Conservation (phyloP, 257 asterid genomes). For the Salvia miltiorrhiza region DNA sequence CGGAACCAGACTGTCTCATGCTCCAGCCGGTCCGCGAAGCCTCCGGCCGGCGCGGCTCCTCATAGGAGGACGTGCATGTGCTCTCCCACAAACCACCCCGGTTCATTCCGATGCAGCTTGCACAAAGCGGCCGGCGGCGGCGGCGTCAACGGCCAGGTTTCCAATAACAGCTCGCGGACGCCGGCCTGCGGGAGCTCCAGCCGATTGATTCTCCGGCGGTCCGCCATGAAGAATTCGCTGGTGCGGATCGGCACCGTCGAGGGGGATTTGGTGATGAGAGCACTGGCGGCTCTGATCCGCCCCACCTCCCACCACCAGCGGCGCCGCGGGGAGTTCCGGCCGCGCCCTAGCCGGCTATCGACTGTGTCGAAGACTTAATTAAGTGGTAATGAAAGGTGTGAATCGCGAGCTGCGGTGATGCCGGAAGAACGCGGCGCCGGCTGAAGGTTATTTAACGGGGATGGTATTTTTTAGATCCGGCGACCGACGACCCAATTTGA, state of each 20-base stretch:
- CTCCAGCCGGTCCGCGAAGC: constrained; percentile 20
- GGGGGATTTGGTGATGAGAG: constrained; percentile 50
- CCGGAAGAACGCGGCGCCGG: neutral
- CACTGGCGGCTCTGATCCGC: constrained; percentile 48
- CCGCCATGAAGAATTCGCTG: constrained; percentile 54
- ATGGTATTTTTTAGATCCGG: constrained; percentile 21
- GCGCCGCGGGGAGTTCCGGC: constrained; percentile 49
- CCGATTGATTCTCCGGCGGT: constrained; percentile 38
- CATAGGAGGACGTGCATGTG: constrained; percentile 50
- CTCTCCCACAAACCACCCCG: constrained; percentile 66
- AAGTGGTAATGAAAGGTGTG: neutral
- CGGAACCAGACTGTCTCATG: constrained; percentile 23
- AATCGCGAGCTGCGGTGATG: neutral
- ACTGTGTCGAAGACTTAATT: constrained; percentile 25
- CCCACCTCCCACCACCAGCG: constrained; percentile 58
- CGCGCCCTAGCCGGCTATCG: constrained; percentile 49
- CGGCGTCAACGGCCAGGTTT: neutral
- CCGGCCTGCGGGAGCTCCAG: constrained; percentile 35
- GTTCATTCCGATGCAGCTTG: constrained; percentile 57
- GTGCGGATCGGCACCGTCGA: constrained; percentile 50
- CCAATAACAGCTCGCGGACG: neutral
- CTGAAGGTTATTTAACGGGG: constrained; percentile 4
- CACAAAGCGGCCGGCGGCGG: constrained; percentile 24
- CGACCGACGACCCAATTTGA: constrained; percentile 11
- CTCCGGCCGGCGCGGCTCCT: constrained; percentile 22